Evolutionary conservation across 2,329 filamentous ascomycete species (phyloP).

Genomic region (Chaetomium sp.): DNA sequence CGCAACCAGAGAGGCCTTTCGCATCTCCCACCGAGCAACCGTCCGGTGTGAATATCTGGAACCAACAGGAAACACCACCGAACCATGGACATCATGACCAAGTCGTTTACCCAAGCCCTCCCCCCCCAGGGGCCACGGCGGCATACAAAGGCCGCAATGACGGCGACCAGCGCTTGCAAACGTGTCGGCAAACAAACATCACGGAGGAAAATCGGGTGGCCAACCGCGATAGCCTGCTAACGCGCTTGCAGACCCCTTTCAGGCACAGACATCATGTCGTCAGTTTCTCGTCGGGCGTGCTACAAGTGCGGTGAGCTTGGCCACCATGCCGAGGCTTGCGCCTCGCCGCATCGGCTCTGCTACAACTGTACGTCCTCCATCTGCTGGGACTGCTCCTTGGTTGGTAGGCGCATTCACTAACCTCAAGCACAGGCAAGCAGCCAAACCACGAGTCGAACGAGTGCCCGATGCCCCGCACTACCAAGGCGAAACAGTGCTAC

Average conservation of each 20-base stretch:
- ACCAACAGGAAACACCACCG: neutral
- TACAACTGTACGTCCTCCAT: constrained; percentile 83
- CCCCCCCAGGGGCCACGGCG: neutral
- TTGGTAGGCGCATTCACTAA: constrained; percentile 29
- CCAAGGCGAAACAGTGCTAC: constrained; percentile 99
- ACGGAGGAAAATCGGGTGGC: neutral
- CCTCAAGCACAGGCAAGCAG: constrained; percentile 67
- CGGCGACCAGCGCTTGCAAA: constrained; percentile 18
- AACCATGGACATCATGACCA: constrained; percentile 2
- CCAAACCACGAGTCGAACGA: constrained; percentile 93
- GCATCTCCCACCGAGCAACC: neutral
- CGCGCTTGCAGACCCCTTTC: constrained; percentile 10
- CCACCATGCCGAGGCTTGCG: constrained; percentile 88
- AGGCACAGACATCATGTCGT: constrained; percentile 61
- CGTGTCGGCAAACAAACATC: constrained; percentile 17
- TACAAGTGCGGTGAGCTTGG: constrained; percentile 84
- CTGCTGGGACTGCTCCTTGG: neutral
- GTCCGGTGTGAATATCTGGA: neutral
- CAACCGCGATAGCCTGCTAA: constrained; percentile 19
- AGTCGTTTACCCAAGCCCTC: neutral
- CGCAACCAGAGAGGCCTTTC: neutral
- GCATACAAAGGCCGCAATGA: no score
- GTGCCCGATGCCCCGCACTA: constrained; percentile 94
- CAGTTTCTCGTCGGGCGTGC: constrained; percentile 78
- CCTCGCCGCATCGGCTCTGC: constrained; percentile 95